Percentiles rank a stretch among this genome's conserved stretches.
These are phyloP conservation scores for Pseudonectria foliicola DNA, from an alignment of 2,329 filamentous ascomycete species.

Conservation along the genomic window DNA sequence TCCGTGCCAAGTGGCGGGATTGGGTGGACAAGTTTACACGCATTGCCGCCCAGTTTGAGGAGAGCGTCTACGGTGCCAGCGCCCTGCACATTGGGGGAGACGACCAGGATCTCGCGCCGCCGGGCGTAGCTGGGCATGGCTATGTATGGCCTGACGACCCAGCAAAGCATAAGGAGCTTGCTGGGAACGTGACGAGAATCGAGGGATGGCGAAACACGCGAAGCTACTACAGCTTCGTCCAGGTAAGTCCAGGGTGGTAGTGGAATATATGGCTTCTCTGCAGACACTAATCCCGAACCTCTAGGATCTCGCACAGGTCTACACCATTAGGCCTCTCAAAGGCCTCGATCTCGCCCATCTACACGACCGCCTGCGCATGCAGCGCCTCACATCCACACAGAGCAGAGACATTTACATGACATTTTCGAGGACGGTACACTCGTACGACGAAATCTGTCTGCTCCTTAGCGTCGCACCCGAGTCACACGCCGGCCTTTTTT, in stretches of 20 bases:
- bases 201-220: constrained; percentile 96
- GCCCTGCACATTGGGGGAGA: constrained; percentile 79
- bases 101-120: constrained; percentile 53
- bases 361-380: constrained; percentile 79
- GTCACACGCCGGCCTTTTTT: constrained; percentile 82
- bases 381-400: constrained; percentile 69
- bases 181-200: constrained; percentile 84
- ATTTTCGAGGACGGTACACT: constrained; percentile 65
- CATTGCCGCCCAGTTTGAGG: constrained; percentile 88
- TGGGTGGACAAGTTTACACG: constrained; percentile 94
- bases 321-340: constrained; percentile 61
- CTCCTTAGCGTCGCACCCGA: constrained; percentile 77
- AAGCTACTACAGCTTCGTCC: constrained; percentile 92
- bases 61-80: constrained; percentile 88
- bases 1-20: constrained; percentile 86
- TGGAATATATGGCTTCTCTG: not conserved
- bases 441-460: constrained; percentile 80
- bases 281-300: constrained; percentile 7
- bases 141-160: constrained; percentile 90
- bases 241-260: constrained; percentile 42
- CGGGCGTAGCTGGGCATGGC: constrained; percentile 70
- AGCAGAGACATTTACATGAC: constrained; percentile 81
- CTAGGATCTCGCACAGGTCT: constrained; percentile 59
- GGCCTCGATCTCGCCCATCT: constrained; percentile 86
- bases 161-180: constrained; percentile 75